Percentiles rank a stretch among this genome's conserved stretches.
phyloP scores from a whole-genome alignment of 306 rosid genomes.

The Cucumis hystrix region DNA sequence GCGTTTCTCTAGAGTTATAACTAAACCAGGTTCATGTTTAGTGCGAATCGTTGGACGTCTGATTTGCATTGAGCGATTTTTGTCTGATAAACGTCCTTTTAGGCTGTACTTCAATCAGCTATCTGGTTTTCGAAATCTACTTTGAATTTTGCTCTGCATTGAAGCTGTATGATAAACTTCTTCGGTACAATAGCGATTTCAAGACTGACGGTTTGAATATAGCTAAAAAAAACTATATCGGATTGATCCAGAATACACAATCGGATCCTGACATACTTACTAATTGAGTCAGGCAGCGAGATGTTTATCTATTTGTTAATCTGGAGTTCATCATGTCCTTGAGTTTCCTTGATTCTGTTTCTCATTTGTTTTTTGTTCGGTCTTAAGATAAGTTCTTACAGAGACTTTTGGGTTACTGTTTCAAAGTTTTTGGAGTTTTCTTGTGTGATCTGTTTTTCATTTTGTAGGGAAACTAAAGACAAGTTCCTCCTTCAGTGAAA shows the following conservation, averaged over 20 bases:
- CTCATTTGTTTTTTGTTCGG: neutral
- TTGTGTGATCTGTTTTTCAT: slow-evolving; percentile 6
- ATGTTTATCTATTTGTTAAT: neutral
- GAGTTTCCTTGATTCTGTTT: neutral
- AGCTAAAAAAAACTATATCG: neutral
- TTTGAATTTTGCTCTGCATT: neutral
- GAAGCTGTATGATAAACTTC: neutral
- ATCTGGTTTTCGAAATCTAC: neutral
- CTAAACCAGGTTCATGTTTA: neutral
- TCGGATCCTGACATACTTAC: neutral
- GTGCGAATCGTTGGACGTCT: neutral
- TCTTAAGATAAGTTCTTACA: neutral
- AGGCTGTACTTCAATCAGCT: neutral
- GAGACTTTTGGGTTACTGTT: neutral
- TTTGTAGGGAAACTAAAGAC: slow-evolving; percentile 39
- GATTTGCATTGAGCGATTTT: neutral
- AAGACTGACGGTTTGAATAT: neutral
- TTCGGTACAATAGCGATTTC: neutral
- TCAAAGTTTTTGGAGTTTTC: neutral
- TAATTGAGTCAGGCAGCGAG: neutral
- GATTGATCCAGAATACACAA: neutral
- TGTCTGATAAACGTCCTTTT: no score
- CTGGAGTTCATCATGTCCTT: neutral
- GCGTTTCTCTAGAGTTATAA: neutral
- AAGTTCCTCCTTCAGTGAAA: slow-evolving; percentile 36